phyloP scores from a whole-genome alignment of 345 rosid genomes.

The Excoecaria cochinchinensis region DNA sequence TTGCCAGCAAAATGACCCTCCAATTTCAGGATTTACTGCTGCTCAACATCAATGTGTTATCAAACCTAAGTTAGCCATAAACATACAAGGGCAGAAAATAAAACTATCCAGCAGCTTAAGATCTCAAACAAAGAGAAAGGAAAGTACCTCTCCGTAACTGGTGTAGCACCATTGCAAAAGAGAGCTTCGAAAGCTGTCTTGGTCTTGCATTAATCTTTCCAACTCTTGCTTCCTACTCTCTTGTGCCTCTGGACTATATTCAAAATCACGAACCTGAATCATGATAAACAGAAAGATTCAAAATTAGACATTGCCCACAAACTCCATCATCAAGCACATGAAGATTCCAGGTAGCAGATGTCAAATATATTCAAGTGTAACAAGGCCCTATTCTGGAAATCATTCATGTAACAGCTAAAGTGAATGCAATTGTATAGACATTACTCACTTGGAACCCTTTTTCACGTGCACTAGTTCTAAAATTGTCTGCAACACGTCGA shows the following conservation, averaged over 20 bases:
- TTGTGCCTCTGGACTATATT: constrained; percentile 83
- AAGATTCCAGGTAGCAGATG: neutral
- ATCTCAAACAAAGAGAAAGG: neutral
- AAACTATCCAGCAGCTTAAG: neutral
- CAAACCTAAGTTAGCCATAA: too few relatives aligned
- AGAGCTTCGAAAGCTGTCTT: constrained; percentile 74
- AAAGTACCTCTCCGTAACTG: constrained; percentile 89
- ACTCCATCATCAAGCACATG: neutral
- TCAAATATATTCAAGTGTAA: neutral
- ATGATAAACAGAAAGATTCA: constrained; percentile 13
- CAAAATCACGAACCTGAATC: constrained; percentile 85
- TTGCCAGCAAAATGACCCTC: neutral
- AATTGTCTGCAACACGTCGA: constrained; percentile 90
- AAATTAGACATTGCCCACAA: constrained; percentile 5
- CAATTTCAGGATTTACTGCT: neutral
- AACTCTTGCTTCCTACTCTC: constrained; percentile 82
- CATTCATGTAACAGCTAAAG: constrained; percentile 7
- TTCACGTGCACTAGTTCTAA: constrained; percentile 73
- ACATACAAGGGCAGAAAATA: too few relatives aligned
- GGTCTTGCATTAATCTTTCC: constrained; percentile 71
- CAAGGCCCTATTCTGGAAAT: neutral
- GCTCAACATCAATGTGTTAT: neutral
- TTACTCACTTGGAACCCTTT: constrained; percentile 88
- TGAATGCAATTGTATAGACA: constrained; percentile 5
- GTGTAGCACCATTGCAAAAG: constrained; percentile 98